phyloP scores from a whole-genome alignment of 106 monocot species.

The Allium cepa region DNA sequence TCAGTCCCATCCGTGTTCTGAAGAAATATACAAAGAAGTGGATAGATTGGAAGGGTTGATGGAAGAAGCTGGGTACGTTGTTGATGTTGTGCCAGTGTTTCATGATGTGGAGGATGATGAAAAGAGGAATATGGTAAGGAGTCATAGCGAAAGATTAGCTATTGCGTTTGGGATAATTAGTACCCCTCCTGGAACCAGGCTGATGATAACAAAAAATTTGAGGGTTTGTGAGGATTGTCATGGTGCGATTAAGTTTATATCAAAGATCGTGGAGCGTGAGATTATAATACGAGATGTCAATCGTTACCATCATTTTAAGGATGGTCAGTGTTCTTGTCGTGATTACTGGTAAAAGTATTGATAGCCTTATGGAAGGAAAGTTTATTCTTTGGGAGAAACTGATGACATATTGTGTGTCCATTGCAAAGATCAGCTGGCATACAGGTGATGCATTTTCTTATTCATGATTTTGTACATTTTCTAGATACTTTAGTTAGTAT shows the following conservation, averaged over 20 bases:
- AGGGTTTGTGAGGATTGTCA: slow-evolving; percentile 77
- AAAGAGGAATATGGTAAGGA: slow-evolving; percentile 64
- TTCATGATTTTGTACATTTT: too few species aligned
- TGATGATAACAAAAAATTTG: slow-evolving; percentile 71
- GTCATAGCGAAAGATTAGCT: slow-evolving; percentile 84
- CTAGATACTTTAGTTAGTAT: too few species aligned
- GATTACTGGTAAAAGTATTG: slow-evolving; percentile 46
- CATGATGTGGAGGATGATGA: slow-evolving; percentile 68
- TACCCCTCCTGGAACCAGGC: slow-evolving; percentile 57
- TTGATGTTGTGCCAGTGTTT: slow-evolving; percentile 49
- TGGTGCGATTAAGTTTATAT: slow-evolving; percentile 63
- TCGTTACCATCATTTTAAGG: slow-evolving; percentile 60
- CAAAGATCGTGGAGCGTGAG: slow-evolving; percentile 42
- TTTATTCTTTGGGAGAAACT: too few species aligned
- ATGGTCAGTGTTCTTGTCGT: slow-evolving; percentile 48
- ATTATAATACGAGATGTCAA: slow-evolving; percentile 76
- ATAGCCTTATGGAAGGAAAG: too few species aligned
- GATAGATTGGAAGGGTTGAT: slow-evolving; percentile 68
- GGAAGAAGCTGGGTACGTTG: slow-evolving; percentile 54
- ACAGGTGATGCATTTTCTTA: too few species aligned
- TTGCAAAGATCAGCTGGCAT: too few species aligned
- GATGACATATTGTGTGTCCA: too few species aligned
- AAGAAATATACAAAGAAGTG: slow-evolving; percentile 56
- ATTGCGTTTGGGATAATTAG: slow-evolving; percentile 69
- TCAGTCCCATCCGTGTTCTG: slow-evolving; percentile 42